phyloP scores from a whole-genome alignment of 495 filamentous ascomycete genomes.

The Chaetomidium leptoderma region DNA sequence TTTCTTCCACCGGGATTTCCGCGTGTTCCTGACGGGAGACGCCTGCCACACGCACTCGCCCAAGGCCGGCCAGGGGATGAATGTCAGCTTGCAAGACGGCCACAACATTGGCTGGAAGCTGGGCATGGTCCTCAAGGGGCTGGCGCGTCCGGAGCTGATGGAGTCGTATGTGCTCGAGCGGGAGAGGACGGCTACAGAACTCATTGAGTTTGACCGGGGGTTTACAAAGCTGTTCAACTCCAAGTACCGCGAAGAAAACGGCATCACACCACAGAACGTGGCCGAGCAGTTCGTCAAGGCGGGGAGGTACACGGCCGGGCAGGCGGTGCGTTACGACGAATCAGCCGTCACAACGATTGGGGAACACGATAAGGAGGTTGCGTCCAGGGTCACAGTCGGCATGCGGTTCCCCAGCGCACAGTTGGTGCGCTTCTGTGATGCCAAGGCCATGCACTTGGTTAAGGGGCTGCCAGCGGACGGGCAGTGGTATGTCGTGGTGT shows the following conservation, averaged over 20 bases:
- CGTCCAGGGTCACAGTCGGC: conserved; percentile 47
- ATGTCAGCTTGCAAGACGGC: conserved; percentile 52
- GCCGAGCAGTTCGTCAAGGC: conserved; percentile 57
- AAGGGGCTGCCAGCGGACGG: conserved; percentile 51
- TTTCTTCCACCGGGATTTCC: conserved; percentile 49
- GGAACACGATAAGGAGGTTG: conserved; percentile 31
- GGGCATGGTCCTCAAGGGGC: conserved; percentile 56
- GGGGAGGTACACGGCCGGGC: conserved; percentile 60
- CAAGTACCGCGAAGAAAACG: conserved; percentile 33
- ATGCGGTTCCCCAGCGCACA: conserved; percentile 55
- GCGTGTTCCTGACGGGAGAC: conserved; percentile 66
- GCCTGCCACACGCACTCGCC: conserved; percentile 70
- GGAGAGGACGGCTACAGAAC: conserved; percentile 59
- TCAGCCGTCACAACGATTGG: conserved; percentile 44
- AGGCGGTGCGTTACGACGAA: conserved; percentile 54
- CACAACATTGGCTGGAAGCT: conserved; percentile 81
- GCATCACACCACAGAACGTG: conserved; percentile 43
- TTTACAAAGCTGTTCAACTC: conserved; percentile 60
- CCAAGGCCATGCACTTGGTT: conserved; percentile 51
- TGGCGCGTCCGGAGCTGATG: conserved; percentile 50
- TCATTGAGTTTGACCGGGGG: conserved; percentile 69
- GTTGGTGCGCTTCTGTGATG: conserved; percentile 56
- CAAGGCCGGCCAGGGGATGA: conserved; percentile 73
- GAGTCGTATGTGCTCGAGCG: conserved; percentile 68
- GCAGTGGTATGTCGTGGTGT: conserved; percentile 58